These are phyloP conservation scores for Mikania micrantha DNA, from an alignment of 129 eudicot genomes.

Conservation along the genomic window DNA sequence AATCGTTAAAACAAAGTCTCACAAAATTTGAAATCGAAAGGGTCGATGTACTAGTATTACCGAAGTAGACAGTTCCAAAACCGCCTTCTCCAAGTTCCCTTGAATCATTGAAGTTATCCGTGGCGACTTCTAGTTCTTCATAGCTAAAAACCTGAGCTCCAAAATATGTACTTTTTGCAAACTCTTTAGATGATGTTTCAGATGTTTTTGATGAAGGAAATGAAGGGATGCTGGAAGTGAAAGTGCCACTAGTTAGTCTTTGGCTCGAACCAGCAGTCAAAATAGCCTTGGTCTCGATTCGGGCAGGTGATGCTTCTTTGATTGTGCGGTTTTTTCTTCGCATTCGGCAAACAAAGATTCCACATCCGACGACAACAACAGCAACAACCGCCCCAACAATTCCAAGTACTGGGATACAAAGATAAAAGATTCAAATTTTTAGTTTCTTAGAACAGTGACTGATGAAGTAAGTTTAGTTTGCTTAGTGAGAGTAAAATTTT, in stretches of 20 bases:
- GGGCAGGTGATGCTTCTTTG: conserved; percentile 1
- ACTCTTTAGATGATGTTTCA: background rate
- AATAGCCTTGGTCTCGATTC: background rate
- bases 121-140: background rate
- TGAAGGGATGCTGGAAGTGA: conserved; percentile 5
- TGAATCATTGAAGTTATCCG: background rate
- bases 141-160: conserved; percentile 5
- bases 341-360: background rate
- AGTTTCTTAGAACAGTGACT: background rate
- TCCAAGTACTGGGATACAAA: background rate
- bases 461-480: background rate
- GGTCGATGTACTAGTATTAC: background rate
- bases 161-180: background rate
- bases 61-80: background rate
- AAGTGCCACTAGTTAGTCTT: background rate
- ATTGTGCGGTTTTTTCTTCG: background rate
- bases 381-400: background rate
- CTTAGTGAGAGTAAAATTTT: background rate
- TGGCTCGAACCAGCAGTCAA: background rate
- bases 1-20: background rate
- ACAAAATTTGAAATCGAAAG: background rate
- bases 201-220: conserved; percentile 1
- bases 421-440: background rate
- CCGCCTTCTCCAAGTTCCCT: conserved; percentile 3
- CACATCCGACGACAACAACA: background rate